Evolutionary conservation across 176 grass and related monocot species (phyloP).

Genomic region (Lolium perenne): DNA sequence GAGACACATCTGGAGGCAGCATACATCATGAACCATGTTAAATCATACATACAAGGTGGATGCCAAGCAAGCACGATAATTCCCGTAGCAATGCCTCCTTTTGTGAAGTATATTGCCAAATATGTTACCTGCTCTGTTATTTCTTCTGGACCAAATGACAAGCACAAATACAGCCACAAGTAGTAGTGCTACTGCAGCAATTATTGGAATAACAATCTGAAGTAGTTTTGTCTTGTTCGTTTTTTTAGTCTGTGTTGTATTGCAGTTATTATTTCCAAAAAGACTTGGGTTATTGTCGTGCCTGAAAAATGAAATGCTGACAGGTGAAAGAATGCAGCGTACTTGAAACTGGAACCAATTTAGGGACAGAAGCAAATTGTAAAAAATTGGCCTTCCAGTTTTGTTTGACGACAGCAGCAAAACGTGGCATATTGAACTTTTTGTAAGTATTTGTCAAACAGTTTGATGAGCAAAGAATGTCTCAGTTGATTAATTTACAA

Average conservation of each 20-base stretch:
- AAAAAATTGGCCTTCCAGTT: neutral
- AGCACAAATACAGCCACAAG: neutral
- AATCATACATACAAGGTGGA: neutral
- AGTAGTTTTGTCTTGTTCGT: constrained; percentile 26
- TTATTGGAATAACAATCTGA: constrained; percentile 30
- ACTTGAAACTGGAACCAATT: neutral
- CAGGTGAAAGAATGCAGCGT: neutral
- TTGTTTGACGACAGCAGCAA: neutral
- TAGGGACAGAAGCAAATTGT: neutral
- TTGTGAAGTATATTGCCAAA: neutral
- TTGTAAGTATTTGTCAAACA: too few relatives aligned
- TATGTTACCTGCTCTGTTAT: constrained; percentile 20
- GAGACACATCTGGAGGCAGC: neutral
- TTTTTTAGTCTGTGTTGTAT: neutral
- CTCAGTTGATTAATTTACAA: neutral
- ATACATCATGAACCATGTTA: neutral
- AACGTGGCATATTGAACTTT: neutral
- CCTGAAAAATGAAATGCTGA: constrained; percentile 15
- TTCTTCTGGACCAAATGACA: constrained; percentile 26
- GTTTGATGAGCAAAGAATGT: too few relatives aligned
- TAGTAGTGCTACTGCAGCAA: constrained; percentile 3
- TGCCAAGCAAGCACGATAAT: neutral
- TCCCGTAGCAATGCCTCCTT: neutral
- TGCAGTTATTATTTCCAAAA: constrained; percentile 35
- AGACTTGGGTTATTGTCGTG: constrained; percentile 39